phyloP scores from a whole-genome alignment of 2,329 filamentous ascomycete species.

The Epichloe gansuensis region DNA sequence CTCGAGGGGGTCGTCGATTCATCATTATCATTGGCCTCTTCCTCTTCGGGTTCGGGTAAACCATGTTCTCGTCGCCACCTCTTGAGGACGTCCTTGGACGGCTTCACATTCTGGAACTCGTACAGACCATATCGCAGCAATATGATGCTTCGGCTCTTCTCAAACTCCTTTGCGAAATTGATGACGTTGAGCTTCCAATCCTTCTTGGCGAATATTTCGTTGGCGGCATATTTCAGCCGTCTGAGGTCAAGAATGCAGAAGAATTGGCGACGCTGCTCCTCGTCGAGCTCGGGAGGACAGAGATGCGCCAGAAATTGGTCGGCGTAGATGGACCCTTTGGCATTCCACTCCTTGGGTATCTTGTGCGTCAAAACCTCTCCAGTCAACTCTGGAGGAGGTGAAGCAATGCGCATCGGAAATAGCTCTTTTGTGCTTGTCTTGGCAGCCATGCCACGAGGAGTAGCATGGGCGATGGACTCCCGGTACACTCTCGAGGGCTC shows the following conservation, averaged over 20 bases:
- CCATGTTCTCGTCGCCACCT: constrained; percentile 46
- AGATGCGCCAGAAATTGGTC: constrained; percentile 46
- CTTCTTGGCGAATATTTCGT: constrained; percentile 47
- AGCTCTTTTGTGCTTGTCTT: constrained; percentile 37
- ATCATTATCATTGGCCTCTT: constrained; percentile 16
- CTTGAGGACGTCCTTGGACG: constrained; percentile 42
- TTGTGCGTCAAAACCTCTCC: constrained; percentile 41
- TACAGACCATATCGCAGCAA: constrained; percentile 49
- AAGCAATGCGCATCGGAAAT: constrained; percentile 46
- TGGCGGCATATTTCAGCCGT: constrained; percentile 46
- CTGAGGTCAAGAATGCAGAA: constrained; percentile 50
- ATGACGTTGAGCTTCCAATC: constrained; percentile 50
- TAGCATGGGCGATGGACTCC: constrained; percentile 32
- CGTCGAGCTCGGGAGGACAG: constrained; percentile 43
- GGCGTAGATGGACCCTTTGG: constrained; percentile 43
- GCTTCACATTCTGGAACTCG: constrained; percentile 49
- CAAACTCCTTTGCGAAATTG: constrained; percentile 52
- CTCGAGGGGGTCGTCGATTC: constrained; percentile 15
- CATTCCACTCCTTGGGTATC: constrained; percentile 38
- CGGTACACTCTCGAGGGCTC: constrained; percentile 30
- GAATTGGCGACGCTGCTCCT: constrained; percentile 47
- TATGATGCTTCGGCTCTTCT: constrained; percentile 49
- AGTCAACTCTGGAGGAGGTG: constrained; percentile 41
- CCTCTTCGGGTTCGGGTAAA: constrained; percentile 36
- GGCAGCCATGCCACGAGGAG: constrained; percentile 35